phyloP scores from a whole-genome alignment of 2,329 filamentous ascomycete species.

The Penicillium sp. region DNA sequence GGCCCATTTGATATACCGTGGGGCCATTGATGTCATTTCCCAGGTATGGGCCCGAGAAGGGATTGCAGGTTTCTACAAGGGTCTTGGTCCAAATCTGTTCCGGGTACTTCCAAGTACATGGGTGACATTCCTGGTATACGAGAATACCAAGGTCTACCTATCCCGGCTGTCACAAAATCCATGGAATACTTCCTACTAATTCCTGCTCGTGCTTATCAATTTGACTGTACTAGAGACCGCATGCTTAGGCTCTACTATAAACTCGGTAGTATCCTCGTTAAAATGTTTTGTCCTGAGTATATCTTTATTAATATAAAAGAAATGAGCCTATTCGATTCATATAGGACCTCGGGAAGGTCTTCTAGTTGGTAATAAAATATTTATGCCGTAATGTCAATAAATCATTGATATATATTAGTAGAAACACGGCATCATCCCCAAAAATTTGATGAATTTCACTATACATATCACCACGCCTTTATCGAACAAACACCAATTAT shows the following conservation, averaged over 20 bases:
- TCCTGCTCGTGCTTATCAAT: not conserved
- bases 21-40: conserved; percentile 66
- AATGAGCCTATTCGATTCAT: too few species aligned
- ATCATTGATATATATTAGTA: not conserved
- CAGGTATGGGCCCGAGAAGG: conserved; percentile 81
- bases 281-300: too few species aligned
- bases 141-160: conserved; percentile 80
- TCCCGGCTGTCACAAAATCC: conserved; percentile 36
- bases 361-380: too few species aligned
- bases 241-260: not conserved
- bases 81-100: conserved; percentile 82
- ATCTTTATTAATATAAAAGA: too few species aligned
- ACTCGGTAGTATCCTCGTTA: too few species aligned
- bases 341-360: too few species aligned
- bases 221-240: not conserved
- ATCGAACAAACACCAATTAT: conserved; percentile 3
- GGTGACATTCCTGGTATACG: conserved; percentile 95
- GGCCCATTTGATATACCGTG: conserved; percentile 70
- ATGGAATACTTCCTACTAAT: not conserved
- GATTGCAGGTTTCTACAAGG: conserved; percentile 81
- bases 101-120: conserved; percentile 91
- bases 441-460: not conserved
- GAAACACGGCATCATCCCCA: not conserved
- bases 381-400: not conserved
- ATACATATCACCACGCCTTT: not conserved